Conservation (phyloP, 2,329 filamentous ascomycete species). For the Colletotrichum theobromicola region DNA sequence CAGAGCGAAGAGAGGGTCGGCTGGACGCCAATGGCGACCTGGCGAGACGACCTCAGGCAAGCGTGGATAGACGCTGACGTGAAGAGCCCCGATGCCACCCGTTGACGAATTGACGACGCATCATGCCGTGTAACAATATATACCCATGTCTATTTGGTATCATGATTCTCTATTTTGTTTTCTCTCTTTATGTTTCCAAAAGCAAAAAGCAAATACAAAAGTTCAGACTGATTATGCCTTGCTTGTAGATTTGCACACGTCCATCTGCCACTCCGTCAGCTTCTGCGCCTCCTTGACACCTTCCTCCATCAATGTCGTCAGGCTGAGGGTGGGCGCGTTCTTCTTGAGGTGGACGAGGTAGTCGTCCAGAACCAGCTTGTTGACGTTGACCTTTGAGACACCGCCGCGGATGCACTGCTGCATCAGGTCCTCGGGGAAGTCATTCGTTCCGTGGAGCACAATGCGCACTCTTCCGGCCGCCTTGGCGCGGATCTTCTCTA, state of each 20-base stretch:
- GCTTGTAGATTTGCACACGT: slow-evolving; percentile 49
- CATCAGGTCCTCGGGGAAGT: slow-evolving; percentile 56
- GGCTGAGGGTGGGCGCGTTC: slow-evolving; percentile 37
- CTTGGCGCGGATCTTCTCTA: background rate
- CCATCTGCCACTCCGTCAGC: slow-evolving; percentile 53
- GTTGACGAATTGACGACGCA: background rate
- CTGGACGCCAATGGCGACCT: slow-evolving; percentile 41
- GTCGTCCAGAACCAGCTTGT: slow-evolving; percentile 54
- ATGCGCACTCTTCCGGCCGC: slow-evolving; percentile 16
- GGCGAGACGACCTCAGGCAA: slow-evolving; percentile 33
- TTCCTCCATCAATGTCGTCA: slow-evolving; percentile 48
- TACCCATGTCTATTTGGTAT: background rate
- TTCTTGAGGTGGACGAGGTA: slow-evolving; percentile 45
- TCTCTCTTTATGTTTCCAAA: background rate
- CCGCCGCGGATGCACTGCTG: slow-evolving; percentile 55
- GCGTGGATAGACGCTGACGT: slow-evolving; percentile 32
- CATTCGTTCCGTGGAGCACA: slow-evolving; percentile 63
- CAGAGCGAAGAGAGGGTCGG: slow-evolving; percentile 39
- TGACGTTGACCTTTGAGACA: slow-evolving; percentile 63
- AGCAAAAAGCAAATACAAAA: background rate
- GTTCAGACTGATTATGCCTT: slow-evolving; percentile 34
- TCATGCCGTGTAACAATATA: background rate
- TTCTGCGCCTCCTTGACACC: slow-evolving; percentile 46
- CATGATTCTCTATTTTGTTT: background rate
- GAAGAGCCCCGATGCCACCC: background rate